Evolutionary conservation across 2,329 filamentous ascomycete species (phyloP), one percentile per base, ranked within the genome.

Genomic region (Monosporascus sp.): DNA sequence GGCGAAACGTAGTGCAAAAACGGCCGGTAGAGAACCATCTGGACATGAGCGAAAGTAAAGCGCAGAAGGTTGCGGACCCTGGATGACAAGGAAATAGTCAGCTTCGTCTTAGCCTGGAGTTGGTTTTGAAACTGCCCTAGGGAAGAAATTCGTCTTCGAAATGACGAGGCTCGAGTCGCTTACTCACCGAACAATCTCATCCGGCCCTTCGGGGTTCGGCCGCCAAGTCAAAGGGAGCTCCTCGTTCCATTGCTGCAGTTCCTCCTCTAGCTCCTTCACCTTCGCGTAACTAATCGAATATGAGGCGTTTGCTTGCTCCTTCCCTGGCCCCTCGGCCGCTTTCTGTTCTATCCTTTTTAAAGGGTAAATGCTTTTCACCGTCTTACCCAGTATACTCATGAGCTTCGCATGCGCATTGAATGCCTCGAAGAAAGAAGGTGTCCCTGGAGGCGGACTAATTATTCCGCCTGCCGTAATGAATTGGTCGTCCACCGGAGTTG

Each of bases 1-100:
- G 84, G 83, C 7, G 89, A 90, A 17, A 90, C 84, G 60, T 93
- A 94, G 66, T 94, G 90, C 14, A 94, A 72, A 66, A 94, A 94
- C 0, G 90, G 90, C 18, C 90, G 78, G 63, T 94, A 94, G 2
- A 94, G 73, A 64, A 94, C 84, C 68, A 94, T 85, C 64, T 93
- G 89, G 5, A 91, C 87, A 63, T 93, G 88, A 2, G 87, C 88
- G 65, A 89, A 93, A n/a, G 85, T 82, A 69, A 94, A 86, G 37
- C 89, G 80, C 20, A 94, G 75, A 24, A 92, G 75, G 57, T 91
- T 89, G 55, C 90, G 88, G n/a, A 84, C 77, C 9, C 80, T 82
- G 50, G 46, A 37, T 39, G 43, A 50, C 14, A 22, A 39, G 37
- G 67, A 55, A 66, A 65, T 43, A 39, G 15, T 46, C 5, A 49